Evolutionary conservation across 2,329 filamentous ascomycete species (phyloP).

Genomic region (Pezicula carpinea): DNA sequence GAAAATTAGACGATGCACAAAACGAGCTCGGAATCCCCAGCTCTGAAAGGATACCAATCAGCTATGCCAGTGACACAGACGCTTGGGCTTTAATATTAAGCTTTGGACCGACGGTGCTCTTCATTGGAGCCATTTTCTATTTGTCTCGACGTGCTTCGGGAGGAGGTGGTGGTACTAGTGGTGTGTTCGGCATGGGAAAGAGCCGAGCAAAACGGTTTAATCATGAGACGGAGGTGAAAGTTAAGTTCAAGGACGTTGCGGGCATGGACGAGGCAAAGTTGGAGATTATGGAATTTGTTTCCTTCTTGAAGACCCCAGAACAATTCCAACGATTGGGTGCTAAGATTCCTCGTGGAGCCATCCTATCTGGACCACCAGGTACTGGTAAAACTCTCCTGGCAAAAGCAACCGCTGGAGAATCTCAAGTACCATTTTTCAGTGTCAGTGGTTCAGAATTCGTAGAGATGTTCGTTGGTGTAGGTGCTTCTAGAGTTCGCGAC

Average conservation of each 20-base stretch:
- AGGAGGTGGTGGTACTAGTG: conserved; percentile 61
- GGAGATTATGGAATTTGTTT: conserved; percentile 99
- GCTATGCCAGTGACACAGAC: conserved; percentile 73
- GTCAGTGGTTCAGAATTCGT: conserved; percentile 99
- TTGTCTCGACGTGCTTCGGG: conserved; percentile 70
- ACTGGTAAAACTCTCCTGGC: conserved; percentile 97
- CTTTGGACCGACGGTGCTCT: conserved; percentile 81
- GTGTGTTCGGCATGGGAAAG: conserved; percentile 94
- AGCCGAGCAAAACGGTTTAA: conserved; percentile 97
- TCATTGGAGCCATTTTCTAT: conserved; percentile 80
- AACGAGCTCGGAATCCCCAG: conserved; percentile 79
- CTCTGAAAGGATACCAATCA: conserved; percentile 87
- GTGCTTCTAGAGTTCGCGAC: conserved; percentile 90
- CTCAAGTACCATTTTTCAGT: conserved; percentile 94
- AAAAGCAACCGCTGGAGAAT: conserved; percentile 96
- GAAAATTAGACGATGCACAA: conserved; percentile 82
- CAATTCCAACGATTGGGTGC: conserved; percentile 91
- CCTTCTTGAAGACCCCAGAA: conserved; percentile 89
- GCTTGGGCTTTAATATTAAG: conserved; percentile 66
- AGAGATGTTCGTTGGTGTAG: conserved; percentile 99
- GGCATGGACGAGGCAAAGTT: conserved; percentile 97
- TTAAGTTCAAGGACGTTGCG: conserved; percentile 94
- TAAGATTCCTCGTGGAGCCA: conserved; percentile 95
- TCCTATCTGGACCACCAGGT: conserved; percentile 94
- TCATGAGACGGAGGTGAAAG: conserved; percentile 92